Base-by-base conservation (phyloP, 2,329 filamentous ascomycete species). In the Aulographum hederae region DNA sequence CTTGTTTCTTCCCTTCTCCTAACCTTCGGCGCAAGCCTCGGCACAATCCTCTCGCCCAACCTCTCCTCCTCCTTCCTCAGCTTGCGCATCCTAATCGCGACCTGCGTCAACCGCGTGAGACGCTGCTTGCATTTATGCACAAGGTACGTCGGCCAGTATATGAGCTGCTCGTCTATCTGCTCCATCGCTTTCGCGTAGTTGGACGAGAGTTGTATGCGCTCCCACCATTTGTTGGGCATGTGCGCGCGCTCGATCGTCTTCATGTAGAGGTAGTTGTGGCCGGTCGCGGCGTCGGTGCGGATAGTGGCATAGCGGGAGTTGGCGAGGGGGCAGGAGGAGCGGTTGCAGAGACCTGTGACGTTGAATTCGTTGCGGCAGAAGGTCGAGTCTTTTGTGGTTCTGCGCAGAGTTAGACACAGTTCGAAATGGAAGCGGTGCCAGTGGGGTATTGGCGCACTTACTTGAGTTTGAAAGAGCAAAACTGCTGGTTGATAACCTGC, bases 331-430 rank as follows among this genome's bases (percentile, higher is more conserved):
- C 85, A 93, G 33, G 79, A 81, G 54, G 93, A 81, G 36, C 82
- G 69, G 50, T 80, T 84, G 60, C 80, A 89, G 39, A 86, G 69
- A 34, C 80, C 77, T 10, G 71, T 78, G 38, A 84, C 76, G 52
- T 91, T 92, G 66, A 84, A 78, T 58, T 63, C 85, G 57, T 94
- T 93, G 53, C 86, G 77, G 58, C 89, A 98, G 58, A 95, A 98
- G 46, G 73, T 94, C 54, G 89, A 77, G 36, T 76, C 69, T 56
- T 86, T 91, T 16, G 80, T 79, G 14, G 76, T 81, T 61, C 73
- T 81, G 47, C 33, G 36, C 25, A 15, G 16, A n/a, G n/a, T n/a
- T n/a, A n/a, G n/a, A 23, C 21, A 28, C 12, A 19, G 32, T 28
- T n/a, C n/a, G 29, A 27, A n/a, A 17, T 23, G n/a, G 18, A 21